A percentile compares a stretch with the other conserved stretches of the same genome.
Conservation (phyloP, 352 stramenopile species). For the Pythium biforme region DNA sequence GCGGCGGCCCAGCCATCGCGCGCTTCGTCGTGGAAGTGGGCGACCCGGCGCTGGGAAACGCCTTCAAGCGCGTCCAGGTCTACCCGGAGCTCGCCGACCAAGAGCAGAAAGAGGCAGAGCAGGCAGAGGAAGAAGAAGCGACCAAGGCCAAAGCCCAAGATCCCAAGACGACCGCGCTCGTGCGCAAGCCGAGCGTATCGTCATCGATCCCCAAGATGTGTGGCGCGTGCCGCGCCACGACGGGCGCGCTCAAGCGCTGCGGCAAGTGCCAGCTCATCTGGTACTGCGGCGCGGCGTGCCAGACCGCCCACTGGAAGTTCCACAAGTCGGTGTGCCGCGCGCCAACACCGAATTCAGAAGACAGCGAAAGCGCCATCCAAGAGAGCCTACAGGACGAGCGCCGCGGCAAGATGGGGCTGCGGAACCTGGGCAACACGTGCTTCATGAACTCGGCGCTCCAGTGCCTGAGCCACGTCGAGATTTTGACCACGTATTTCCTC, state of each 20-base stretch:
- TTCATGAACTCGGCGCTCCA: conserved; percentile 84
- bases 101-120: conserved; percentile 32
- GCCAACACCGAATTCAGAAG: conserved; percentile 29
- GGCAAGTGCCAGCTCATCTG: conserved; percentile 71
- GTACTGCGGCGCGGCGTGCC: conserved; percentile 75
- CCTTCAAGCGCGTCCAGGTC: conserved; percentile 74
- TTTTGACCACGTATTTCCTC: conserved; percentile 95
- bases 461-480: conserved; percentile 91
- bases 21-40: conserved; percentile 72
- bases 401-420: conserved; percentile 74
- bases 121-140: conserved; percentile 31
- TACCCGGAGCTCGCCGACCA: conserved; percentile 38
- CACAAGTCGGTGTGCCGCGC: conserved; percentile 62
- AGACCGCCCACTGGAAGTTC: conserved; percentile 82
- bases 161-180: conserved; percentile 18
- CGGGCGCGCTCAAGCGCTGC: conserved; percentile 60
- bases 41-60: conserved; percentile 48
- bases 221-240: conserved; percentile 52
- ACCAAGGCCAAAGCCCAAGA: conserved; percentile 12
- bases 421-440: conserved; percentile 85
- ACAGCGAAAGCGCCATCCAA: conserved; percentile 46
- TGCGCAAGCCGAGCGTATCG: conserved; percentile 28
- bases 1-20: conserved; percentile 63
- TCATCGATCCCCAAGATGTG: conserved; percentile 56
- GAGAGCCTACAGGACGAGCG: conserved; percentile 49